phyloP scores from a whole-genome alignment of 371 early-diverging fungal species.

The Polyrhizophydium stewartii region DNA sequence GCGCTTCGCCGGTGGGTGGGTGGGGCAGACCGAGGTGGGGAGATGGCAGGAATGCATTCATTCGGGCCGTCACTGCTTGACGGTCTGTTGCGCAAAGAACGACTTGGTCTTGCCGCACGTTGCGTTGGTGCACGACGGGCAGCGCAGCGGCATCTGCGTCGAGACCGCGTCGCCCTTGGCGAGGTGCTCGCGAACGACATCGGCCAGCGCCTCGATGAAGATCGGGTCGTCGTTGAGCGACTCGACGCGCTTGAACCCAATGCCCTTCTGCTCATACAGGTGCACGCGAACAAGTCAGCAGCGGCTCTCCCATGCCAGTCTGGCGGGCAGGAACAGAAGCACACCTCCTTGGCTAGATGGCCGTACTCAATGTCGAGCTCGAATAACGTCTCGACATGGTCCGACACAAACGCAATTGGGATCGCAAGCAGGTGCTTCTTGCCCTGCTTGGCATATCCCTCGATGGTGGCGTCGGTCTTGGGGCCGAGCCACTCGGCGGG shows the following conservation, averaged over 20 bases:
- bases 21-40: too few species aligned
- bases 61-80: background rate
- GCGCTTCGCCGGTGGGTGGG: too few species aligned
- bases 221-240: constrained; percentile 85
- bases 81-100: constrained; percentile 37
- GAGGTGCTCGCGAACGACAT: constrained; percentile 81
- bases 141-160: constrained; percentile 69
- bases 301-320: background rate
- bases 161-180: constrained; percentile 48
- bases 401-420: constrained; percentile 93
- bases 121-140: constrained; percentile 75
- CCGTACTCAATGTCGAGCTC: constrained; percentile 93
- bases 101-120: constrained; percentile 66
- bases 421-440: constrained; percentile 76
- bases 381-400: constrained; percentile 95
- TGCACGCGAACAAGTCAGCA: background rate
- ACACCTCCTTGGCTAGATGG: constrained; percentile 76
- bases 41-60: background rate
- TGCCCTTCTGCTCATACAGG: constrained; percentile 37
- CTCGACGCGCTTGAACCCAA: constrained; percentile 82
- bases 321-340: background rate
- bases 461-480: constrained; percentile 76
- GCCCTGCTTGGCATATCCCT: constrained; percentile 70
- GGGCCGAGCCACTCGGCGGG: constrained; percentile 94
- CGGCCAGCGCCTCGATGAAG: constrained; percentile 85